Conservation (phyloP, 208 protist species). For the Kentomonas sorsogonicus region DNA sequence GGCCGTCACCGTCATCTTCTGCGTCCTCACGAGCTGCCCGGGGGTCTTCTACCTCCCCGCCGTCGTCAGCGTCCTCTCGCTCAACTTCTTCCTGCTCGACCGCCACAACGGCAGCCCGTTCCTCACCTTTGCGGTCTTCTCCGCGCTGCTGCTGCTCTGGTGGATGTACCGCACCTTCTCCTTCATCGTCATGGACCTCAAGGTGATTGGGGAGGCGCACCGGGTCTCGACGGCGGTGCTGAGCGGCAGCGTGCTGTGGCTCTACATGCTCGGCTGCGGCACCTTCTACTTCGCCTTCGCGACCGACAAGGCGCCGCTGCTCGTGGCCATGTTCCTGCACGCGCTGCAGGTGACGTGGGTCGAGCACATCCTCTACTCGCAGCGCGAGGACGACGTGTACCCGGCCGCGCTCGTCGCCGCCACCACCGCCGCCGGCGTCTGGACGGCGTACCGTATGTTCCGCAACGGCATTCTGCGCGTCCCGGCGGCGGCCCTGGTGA, state of each 20-base stretch:
- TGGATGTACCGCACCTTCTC: conserved; percentile 88
- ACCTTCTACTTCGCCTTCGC: conserved; percentile 71
- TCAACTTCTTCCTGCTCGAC: conserved; percentile 80
- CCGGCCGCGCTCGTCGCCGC: conserved; percentile 58
- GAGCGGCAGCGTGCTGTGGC: conserved; percentile 59
- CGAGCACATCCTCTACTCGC: conserved; percentile 83
- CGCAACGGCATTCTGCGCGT: conserved; percentile 48
- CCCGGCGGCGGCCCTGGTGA: conserved; percentile 42
- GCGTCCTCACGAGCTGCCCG: conserved; percentile 34
- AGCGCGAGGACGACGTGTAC: conserved; percentile 76
- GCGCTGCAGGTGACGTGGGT: conserved; percentile 67
- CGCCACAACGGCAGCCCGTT: conserved; percentile 54
- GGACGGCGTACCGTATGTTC: conserved; percentile 50
- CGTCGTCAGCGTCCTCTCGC: conserved; percentile 44
- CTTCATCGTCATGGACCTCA: conserved; percentile 78
- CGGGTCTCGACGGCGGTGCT: conserved; percentile 58
- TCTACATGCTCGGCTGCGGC: conserved; percentile 78
- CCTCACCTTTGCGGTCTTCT: conserved; percentile 73
- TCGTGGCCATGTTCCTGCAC: conserved; percentile 58
- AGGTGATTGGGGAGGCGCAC: conserved; percentile 71
- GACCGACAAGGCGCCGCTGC: conserved; percentile 33
- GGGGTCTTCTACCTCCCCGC: conserved; percentile 46
- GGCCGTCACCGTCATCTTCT: conserved; percentile 37
- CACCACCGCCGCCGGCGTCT: conserved; percentile 59
- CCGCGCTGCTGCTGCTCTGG: conserved; percentile 75